Evolutionary conservation across 768 basidiomycete species (phyloP).

Genomic region (Crucibulum laeve): DNA sequence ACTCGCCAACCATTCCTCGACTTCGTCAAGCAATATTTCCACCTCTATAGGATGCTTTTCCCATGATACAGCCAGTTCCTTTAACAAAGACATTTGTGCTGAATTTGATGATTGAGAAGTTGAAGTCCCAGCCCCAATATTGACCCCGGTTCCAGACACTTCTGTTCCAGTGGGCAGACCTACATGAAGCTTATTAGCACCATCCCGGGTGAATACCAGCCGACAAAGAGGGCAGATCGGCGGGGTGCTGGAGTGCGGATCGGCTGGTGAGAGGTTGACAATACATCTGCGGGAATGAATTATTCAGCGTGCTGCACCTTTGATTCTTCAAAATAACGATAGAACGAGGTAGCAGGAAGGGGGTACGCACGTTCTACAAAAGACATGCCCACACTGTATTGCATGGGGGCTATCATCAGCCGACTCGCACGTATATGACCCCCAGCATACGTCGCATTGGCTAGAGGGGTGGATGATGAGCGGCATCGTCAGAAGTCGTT

Average conservation of each 20-base stretch:
- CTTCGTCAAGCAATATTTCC: neutral
- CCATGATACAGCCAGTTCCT: neutral
- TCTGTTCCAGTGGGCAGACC: neutral
- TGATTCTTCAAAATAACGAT: too few relatives aligned
- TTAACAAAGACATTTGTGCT: neutral
- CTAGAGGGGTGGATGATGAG: constrained; percentile 68
- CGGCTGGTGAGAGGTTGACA: constrained; percentile 25
- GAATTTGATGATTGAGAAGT: neutral
- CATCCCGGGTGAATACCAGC: constrained; percentile 39
- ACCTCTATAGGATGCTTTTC: neutral
- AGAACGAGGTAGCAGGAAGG: too few relatives aligned
- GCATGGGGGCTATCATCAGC: constrained; percentile 55
- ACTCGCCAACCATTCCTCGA: neutral
- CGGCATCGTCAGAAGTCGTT: constrained; percentile 22
- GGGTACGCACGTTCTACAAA: constrained; percentile 67
- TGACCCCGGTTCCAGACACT: too few relatives aligned
- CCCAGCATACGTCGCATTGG: constrained; percentile 74
- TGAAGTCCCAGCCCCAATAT: too few relatives aligned
- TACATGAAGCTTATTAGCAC: neutral
- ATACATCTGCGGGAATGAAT: too few relatives aligned
- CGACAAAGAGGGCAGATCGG: constrained; percentile 54
- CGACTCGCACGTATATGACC: constrained; percentile 52
- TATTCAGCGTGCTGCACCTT: too few relatives aligned
- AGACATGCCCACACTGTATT: constrained; percentile 75
- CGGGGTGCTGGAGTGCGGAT: constrained; percentile 39